phyloP scores from a whole-genome alignment of 129 eudicot genomes.

The Pulicaria dysenterica region DNA sequence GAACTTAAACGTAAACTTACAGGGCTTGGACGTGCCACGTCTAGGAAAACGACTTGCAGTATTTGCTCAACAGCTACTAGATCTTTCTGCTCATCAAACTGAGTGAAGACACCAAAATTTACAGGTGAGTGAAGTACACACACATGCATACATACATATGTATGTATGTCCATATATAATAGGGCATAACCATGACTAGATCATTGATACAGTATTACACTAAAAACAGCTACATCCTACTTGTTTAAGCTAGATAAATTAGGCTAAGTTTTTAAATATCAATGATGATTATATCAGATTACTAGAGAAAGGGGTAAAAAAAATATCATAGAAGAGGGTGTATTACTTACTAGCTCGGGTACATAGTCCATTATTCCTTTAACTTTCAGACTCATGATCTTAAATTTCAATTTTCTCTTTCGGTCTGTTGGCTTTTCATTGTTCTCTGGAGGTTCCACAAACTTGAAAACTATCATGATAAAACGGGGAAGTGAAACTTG shows the following conservation, averaged over 20 bases:
- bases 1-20: slow-evolving; percentile 44
- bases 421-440: slow-evolving; percentile 65
- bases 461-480: slow-evolving; percentile 67
- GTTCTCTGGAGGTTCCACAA: slow-evolving; percentile 68
- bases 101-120: slow-evolving; percentile 13
- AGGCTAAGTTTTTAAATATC: too few relatives aligned
- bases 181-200: not conserved
- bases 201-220: too few relatives aligned
- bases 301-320: not conserved
- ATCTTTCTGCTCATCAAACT: slow-evolving; percentile 95
- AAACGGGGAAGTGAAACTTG: slow-evolving; percentile 27
- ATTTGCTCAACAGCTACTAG: slow-evolving; percentile 88
- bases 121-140: not conserved
- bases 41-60: slow-evolving; percentile 79
- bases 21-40: slow-evolving; percentile 67
- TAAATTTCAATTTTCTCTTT: slow-evolving; percentile 67
- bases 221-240: too few relatives aligned
- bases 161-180: not conserved
- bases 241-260: too few relatives aligned
- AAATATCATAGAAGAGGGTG: not conserved
- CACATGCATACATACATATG: not conserved
- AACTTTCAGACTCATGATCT: slow-evolving; percentile 81
- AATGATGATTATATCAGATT: too few relatives aligned
- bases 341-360: slow-evolving; percentile 57
- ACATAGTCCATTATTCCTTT: slow-evolving; percentile 67